phyloP scores from a whole-genome alignment of 2,329 filamentous ascomycete genomes.

The Fusarium sp. region DNA sequence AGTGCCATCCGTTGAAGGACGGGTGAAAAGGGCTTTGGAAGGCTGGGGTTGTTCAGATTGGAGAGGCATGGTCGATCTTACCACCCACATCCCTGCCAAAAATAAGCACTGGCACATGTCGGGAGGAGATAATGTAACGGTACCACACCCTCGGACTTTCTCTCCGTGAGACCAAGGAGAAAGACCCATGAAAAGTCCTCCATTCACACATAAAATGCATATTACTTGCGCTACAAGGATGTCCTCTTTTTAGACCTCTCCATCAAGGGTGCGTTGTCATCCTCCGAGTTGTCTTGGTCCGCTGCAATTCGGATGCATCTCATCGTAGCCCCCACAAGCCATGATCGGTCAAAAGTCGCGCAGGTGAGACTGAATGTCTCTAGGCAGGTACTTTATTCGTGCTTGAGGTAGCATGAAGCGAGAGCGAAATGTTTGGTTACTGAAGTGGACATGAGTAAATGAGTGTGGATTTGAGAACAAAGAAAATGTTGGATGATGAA shows the following conservation, averaged over 20 bases:
- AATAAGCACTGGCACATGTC: conserved; percentile 36
- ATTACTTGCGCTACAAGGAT: conserved; percentile 32
- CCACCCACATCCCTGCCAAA: conserved; percentile 35
- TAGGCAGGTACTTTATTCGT: not conserved
- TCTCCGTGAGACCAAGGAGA: conserved; percentile 30
- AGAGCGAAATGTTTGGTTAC: conserved; percentile 14
- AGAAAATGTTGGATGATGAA: conserved; percentile 13
- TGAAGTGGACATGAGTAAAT: not conserved
- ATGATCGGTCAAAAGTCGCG: conserved; percentile 39
- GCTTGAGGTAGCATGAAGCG: conserved; percentile 6
- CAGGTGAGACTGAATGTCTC: conserved; percentile 23
- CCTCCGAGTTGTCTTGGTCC: conserved; percentile 30
- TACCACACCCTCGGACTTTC: conserved; percentile 33
- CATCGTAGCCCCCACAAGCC: conserved; percentile 25
- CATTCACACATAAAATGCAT: not conserved
- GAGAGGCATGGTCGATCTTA: conserved; percentile 35
- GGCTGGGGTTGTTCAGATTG: conserved; percentile 24
- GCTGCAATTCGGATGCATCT: conserved; percentile 30
- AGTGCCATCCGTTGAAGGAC: conserved; percentile 24
- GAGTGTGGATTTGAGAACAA: conserved; percentile 21
- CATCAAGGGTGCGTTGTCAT: conserved; percentile 37
- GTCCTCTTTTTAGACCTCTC: not conserved
- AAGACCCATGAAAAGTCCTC: conserved; percentile 5
- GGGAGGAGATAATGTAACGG: conserved; percentile 28
- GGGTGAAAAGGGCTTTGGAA: conserved; percentile 10